phyloP scores from a whole-genome alignment of 2,329 filamentous ascomycete genomes.

The Sarocladium oryzae region DNA sequence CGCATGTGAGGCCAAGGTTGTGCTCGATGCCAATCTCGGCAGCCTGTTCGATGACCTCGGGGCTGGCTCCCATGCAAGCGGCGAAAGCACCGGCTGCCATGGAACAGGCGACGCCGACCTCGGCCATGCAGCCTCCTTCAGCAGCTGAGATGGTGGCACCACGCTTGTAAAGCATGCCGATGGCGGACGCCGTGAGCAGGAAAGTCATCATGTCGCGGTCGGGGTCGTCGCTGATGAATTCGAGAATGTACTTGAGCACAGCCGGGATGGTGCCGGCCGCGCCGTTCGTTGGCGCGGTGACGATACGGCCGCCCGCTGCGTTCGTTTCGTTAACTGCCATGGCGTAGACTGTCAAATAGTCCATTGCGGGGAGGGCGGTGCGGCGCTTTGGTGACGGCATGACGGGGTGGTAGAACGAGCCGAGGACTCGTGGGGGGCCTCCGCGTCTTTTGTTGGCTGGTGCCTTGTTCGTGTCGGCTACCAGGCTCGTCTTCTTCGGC shows the following conservation, averaged over 20 bases:
- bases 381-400: conserved; percentile 37
- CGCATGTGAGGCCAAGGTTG: conserved; percentile 43
- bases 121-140: conserved; percentile 47
- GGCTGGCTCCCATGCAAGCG: conserved; percentile 44
- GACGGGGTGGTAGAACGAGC: conserved; percentile 39
- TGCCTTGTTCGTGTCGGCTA: not conserved
- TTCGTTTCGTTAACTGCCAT: conserved; percentile 49
- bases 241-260: conserved; percentile 42
- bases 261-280: conserved; percentile 45
- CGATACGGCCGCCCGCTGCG: conserved; percentile 42
- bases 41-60: conserved; percentile 43
- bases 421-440: conserved; percentile 35
- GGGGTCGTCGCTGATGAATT: conserved; percentile 43
- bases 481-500: not conserved
- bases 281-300: conserved; percentile 45
- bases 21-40: conserved; percentile 48
- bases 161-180: conserved; percentile 48
- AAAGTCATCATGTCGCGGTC: conserved; percentile 44
- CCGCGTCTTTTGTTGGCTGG: conserved; percentile 14
- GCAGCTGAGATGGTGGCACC: conserved; percentile 45
- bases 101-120: conserved; percentile 44
- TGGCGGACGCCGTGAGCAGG: conserved; percentile 40
- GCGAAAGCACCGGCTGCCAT: conserved; percentile 46
- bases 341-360: conserved; percentile 43
- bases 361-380: conserved; percentile 43